A percentile compares a stretch with the other conserved stretches of the same genome.
These are phyloP conservation scores for Macadamia tetraphylla DNA, from an alignment of 164 flowering plant species.

Conservation along the genomic window DNA sequence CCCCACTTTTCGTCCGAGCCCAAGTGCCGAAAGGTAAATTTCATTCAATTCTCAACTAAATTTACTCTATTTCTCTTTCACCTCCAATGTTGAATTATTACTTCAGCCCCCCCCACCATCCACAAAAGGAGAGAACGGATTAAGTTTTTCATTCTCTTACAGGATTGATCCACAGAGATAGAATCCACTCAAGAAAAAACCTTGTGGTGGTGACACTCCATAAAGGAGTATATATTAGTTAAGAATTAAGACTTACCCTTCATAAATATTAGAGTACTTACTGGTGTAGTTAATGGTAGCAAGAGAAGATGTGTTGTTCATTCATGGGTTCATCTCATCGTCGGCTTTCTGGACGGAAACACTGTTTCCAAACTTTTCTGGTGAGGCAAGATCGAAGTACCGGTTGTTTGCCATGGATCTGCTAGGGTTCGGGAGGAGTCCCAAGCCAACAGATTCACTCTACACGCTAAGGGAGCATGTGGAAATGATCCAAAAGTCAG, in stretches of 20 bases:
- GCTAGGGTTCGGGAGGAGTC: conserved; percentile 90
- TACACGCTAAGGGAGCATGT: conserved; percentile 85
- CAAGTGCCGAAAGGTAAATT: conserved; percentile 55
- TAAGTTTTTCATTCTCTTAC: too few relatives aligned
- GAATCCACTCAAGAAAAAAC: too few relatives aligned
- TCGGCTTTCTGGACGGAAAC: conserved; percentile 95
- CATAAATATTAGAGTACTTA: too few relatives aligned
- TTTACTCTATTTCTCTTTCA: too few relatives aligned
- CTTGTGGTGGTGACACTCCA: too few relatives aligned
- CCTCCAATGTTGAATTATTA: too few relatives aligned
- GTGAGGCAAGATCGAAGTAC: conserved; percentile 43
- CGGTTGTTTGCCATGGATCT: conserved; percentile 77
- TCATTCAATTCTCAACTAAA: too few relatives aligned
- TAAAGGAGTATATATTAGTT: too few relatives aligned
- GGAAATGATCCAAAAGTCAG: conserved; percentile 85
- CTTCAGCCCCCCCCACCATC: too few relatives aligned
- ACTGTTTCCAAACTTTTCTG: conserved; percentile 73
- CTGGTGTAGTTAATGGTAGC: conserved; percentile 10
- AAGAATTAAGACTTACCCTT: too few relatives aligned
- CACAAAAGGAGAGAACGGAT: too few relatives aligned
- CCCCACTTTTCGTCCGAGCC: conserved; percentile 45
- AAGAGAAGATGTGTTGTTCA: conserved; percentile 78
- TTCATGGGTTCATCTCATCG: conserved; percentile 93
- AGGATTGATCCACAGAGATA: too few relatives aligned
- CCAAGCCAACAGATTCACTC: conserved; percentile 82